phyloP scores from a whole-genome alignment of 768 basidiomycete genomes.

The Agrocybe praecox region DNA sequence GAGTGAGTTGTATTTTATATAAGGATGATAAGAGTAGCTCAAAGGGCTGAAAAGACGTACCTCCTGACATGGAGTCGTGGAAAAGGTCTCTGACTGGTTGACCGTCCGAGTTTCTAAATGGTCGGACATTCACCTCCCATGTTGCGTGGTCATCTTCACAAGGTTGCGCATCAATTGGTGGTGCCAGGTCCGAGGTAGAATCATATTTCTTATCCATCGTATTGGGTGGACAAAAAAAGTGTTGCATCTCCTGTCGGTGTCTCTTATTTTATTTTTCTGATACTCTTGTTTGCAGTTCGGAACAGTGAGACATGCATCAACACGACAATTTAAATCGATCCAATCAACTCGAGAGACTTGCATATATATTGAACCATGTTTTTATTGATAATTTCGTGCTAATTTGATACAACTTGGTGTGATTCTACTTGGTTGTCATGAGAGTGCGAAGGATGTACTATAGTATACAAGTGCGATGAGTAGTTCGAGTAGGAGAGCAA shows the following conservation, averaged over 20 bases:
- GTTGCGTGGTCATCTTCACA: background rate
- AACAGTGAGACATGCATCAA: too few relatives aligned
- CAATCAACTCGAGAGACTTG: background rate
- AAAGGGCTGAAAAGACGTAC: background rate
- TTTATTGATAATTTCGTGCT: background rate
- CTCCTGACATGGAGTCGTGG: background rate
- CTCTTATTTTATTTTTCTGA: too few relatives aligned
- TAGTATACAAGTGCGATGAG: background rate
- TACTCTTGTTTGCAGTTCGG: too few relatives aligned
- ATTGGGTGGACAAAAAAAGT: background rate
- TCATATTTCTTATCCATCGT: background rate
- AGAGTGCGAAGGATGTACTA: background rate
- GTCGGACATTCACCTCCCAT: background rate
- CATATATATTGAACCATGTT: too few relatives aligned
- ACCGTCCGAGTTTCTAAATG: background rate
- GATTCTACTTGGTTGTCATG: background rate
- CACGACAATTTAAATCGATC: too few relatives aligned
- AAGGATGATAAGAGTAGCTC: background rate
- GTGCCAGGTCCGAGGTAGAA: background rate
- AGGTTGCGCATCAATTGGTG: background rate
- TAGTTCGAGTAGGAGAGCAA: background rate
- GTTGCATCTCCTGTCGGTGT: too few relatives aligned
- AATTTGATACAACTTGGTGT: background rate
- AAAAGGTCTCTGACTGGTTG: background rate
- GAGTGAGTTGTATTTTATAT: background rate